Conservation (phyloP, 1,139 yeast species). For the Arxiozyma telluris region DNA sequence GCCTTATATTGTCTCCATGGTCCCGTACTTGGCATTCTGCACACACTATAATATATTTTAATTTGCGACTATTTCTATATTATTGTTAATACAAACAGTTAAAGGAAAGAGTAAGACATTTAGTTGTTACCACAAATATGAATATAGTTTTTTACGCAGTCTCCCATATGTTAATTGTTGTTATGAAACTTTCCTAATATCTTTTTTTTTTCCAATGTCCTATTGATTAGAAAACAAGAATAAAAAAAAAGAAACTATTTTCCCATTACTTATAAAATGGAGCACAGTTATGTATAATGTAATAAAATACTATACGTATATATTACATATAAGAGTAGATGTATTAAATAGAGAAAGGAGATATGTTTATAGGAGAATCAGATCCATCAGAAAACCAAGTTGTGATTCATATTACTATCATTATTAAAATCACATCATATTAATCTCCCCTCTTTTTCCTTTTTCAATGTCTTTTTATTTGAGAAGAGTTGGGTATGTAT, state of each 20-base stretch:
- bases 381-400: not conserved
- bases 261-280: not conserved
- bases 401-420: not conserved
- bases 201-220: not conserved
- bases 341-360: not conserved
- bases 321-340: too few relatives aligned
- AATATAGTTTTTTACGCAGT: too few relatives aligned
- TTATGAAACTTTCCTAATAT: too few relatives aligned
- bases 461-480: constrained; percentile 1
- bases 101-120: not conserved
- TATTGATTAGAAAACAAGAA: too few relatives aligned
- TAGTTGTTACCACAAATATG: not conserved
- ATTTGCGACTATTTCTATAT: not conserved
- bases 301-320: too few relatives aligned
- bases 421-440: not conserved
- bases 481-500: constrained; percentile 4
- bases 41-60: not conserved
- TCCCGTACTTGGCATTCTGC: not conserved
- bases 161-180: too few relatives aligned
- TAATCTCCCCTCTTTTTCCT: not conserved
- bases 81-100: not conserved
- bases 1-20: constrained; percentile 62
- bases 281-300: not conserved
- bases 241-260: too few relatives aligned
- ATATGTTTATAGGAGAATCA: not conserved